Percentiles rank a stretch among this genome's conserved stretches.
Evolutionary conservation across 2,329 filamentous ascomycete genomes (phyloP).

Genomic region (Graphilbum sp.): DNA sequence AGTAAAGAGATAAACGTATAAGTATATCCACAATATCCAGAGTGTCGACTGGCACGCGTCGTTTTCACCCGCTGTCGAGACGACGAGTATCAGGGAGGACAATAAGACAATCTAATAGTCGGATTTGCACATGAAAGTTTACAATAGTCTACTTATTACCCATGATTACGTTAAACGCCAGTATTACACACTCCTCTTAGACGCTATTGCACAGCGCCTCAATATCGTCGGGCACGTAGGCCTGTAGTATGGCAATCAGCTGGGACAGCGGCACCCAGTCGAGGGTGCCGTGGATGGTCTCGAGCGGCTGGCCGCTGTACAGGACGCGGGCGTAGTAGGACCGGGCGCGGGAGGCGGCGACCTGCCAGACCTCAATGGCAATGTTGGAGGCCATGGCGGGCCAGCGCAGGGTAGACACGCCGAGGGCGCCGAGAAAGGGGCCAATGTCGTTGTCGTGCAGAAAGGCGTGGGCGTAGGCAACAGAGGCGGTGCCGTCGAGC

Average conservation of each 20-base stretch:
- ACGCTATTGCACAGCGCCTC: neutral
- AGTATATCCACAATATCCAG: no score
- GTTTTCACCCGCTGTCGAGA: no score
- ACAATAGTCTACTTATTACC: no score
- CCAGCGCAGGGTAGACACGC: slow-evolving; percentile 1
- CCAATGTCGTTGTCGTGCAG: slow-evolving; percentile 3
- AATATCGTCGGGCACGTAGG: slow-evolving; percentile 1
- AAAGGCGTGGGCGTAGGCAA: slow-evolving; percentile 1
- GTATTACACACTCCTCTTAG: no score
- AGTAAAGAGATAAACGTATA: no score
- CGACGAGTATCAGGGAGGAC: no score
- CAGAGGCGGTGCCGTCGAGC: neutral
- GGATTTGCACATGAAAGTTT: no score
- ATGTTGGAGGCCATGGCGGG: slow-evolving; percentile 3
- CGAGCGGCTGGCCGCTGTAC: slow-evolving; percentile 3
- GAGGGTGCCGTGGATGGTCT: slow-evolving; percentile 2
- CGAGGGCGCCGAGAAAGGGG: slow-evolving; percentile 2
- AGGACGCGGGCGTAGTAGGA: slow-evolving; percentile 1
- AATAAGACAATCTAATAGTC: no score
- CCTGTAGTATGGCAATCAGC: neutral
- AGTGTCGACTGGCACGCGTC: no score
- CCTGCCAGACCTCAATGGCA: slow-evolving; percentile 1
- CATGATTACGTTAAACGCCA: no score
- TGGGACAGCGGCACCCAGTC: slow-evolving; percentile 2
- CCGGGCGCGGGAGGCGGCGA: neutral